Evolutionary conservation across 2,329 filamentous ascomycete species (phyloP), one percentile per base, ranked within the genome.

Genomic region (Colletotrichum sp.): DNA sequence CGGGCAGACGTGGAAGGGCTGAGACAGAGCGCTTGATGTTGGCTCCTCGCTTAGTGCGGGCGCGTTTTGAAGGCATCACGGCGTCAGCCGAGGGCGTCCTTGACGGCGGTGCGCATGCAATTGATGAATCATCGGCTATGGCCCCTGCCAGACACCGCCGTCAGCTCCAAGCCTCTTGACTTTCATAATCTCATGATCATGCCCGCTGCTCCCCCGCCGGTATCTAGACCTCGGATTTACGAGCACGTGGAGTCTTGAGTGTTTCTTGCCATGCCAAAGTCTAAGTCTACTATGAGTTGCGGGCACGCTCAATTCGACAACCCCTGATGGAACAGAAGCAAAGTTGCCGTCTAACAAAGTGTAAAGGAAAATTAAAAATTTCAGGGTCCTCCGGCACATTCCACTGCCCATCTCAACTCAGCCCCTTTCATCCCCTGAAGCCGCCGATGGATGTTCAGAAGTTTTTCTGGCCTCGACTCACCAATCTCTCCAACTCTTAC

Each of bases 1-100:
- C 57, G 25, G 65, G 27, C 13, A 25, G 44, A 44, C 44, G 44
- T 30, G 25, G 44, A 64, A 44, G 66, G 66, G 57, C 71, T 70
- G 71, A 60, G 63, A 61, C 52, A 72, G 48, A 55, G 61, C 36
- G 16, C 52, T n/a, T n/a, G 34, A 22, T 27, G 30, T 25, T 60
- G 22, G 52, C 52, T 48, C 13, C 16, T 52, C n/a, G 30, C 25
- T 61, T 68, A 64, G 69, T 72, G 73, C 73, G 73, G 69, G 73
- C 73, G 69, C 36, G 52, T 55, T n/a, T 39, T 25, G 63, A 66
- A 55, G 69, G 69, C 30, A 72, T 63, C 39, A 64, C 39, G 63
- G 69, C 66, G 71, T 70, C 71, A 55, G 66, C 66, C 30, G 71
- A 73, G 44, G 13, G 25, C 60, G 39, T 48, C 36, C 55, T 6